Evolutionary conservation across 163 green algal genomes (phyloP), one percentile per base, ranked within the genome.

Genomic region (Scenedesmus sp.): DNA sequence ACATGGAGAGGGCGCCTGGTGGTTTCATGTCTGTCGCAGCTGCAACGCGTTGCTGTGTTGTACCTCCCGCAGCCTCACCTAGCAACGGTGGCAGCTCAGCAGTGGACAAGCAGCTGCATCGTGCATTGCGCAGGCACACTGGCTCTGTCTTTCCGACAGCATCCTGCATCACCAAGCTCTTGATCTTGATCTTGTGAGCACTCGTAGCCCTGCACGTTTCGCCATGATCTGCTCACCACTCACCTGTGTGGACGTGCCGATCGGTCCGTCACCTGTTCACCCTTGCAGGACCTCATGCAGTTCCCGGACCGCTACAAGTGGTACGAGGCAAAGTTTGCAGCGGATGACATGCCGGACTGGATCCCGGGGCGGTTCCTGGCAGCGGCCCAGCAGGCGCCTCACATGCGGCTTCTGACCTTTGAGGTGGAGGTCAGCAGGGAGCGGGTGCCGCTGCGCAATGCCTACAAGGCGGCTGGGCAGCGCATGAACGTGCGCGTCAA

Each of bases 291-390:
- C 72, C 92, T 98, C 0, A 94, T 96, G 56, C 96, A 98, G 81
- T 94, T 93, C 76, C 79, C 94, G 2, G 96, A 97, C 78, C 92
- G 96, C 5, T 91, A 94, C 37, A 94, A 95, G 61, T 98, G 96
- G 96, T 98, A 98, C 76, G 93, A 95, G n/a, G 89, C 96, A 59
- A 97, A 95, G 56, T 98, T 97, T 82, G 94, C 89, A 24, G 96
- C 96, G 0, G 91, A 97, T n/a, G 96, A 98, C 93, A 94, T 96
- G 86, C 96, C 96, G 5, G 95, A 97, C 65, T 98, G 96, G 96
- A 97, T 96, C 70, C 89, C 93, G 0, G 96, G 91, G 13, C 88
- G 53, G 35, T 97, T 96, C 85, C 78, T 97, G 20, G 56, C 43
- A 53, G 51, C 18, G 0, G 65, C 9, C 35, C 86, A 85, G 73